Evolutionary conservation across 345 rosid species (phyloP).

Genomic region (Euphorbia pulcherrima): DNA sequence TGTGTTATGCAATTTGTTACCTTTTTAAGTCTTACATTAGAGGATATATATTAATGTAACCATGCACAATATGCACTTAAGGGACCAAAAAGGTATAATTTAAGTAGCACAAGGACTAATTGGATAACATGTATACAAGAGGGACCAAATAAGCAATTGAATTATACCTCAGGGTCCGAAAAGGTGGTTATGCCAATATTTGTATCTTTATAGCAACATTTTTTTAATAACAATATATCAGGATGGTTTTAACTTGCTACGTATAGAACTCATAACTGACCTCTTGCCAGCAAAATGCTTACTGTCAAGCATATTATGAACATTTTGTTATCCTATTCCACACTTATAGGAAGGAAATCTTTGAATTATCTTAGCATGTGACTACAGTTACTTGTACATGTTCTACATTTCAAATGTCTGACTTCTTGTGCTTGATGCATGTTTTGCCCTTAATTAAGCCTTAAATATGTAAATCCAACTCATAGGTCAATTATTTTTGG

Average conservation of each 20-base stretch:
- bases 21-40: too few relatives aligned
- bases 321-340: neutral
- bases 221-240: neutral
- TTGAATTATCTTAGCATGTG: neutral
- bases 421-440: neutral
- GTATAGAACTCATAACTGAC: neutral
- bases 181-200: too few relatives aligned
- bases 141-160: too few relatives aligned
- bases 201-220: too few relatives aligned
- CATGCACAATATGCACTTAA: too few relatives aligned
- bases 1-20: too few relatives aligned
- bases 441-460: neutral
- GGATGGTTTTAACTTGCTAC: constrained; percentile 11
- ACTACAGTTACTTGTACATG: neutral
- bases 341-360: neutral
- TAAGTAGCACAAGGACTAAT: too few relatives aligned
- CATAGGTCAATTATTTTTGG: constrained; percentile 5
- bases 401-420: neutral
- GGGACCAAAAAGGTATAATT: too few relatives aligned
- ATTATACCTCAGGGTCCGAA: too few relatives aligned
- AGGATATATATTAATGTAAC: too few relatives aligned
- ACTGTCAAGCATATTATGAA: constrained; percentile 18
- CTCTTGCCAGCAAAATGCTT: constrained; percentile 14
- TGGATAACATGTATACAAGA: too few relatives aligned
- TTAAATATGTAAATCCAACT: constrained; percentile 9